These are phyloP conservation scores for Pseudisothecium myosuroides DNA, from an alignment of 225 moss, liverwort and hornwort genomes.

Conservation along the genomic window DNA sequence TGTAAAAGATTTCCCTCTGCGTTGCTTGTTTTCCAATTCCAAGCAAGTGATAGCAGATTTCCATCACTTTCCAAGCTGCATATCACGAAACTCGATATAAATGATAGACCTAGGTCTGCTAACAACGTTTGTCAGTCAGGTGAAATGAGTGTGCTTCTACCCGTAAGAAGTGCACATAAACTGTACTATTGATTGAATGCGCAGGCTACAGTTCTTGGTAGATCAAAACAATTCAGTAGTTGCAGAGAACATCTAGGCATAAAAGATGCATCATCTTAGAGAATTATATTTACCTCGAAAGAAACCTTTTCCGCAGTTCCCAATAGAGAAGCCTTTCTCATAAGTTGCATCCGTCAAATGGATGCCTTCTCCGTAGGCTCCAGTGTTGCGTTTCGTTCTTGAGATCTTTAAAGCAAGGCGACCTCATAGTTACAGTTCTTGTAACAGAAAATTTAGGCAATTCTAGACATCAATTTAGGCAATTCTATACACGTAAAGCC, in stretches of 20 bases:
- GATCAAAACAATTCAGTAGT: neutral
- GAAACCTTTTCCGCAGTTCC: slow-evolving; percentile 35
- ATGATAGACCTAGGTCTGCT: neutral
- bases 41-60: slow-evolving; percentile 75
- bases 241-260: neutral
- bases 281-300: slow-evolving; percentile 36
- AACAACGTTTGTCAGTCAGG: neutral
- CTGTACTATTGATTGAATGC: neutral
- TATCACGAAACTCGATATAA: neutral
- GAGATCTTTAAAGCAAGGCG: slow-evolving; percentile 28
- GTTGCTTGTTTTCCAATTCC: slow-evolving; percentile 62
- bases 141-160: neutral
- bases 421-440: neutral
- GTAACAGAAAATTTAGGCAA: neutral
- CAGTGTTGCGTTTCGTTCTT: slow-evolving; percentile 47
- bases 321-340: slow-evolving; percentile 38
- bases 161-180: neutral
- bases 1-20: slow-evolving; percentile 81
- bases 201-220: neutral
- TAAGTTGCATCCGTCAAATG: slow-evolving; percentile 45
- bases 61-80: slow-evolving; percentile 91
- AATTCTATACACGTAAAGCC: neutral
- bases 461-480: neutral
- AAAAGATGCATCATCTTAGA: neutral
- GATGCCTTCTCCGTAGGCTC: slow-evolving; percentile 24